Percentiles rank a stretch among this genome's conserved stretches.
Evolutionary conservation across 345 rosid species (phyloP).

Genomic region (Fremontodendron californicum): DNA sequence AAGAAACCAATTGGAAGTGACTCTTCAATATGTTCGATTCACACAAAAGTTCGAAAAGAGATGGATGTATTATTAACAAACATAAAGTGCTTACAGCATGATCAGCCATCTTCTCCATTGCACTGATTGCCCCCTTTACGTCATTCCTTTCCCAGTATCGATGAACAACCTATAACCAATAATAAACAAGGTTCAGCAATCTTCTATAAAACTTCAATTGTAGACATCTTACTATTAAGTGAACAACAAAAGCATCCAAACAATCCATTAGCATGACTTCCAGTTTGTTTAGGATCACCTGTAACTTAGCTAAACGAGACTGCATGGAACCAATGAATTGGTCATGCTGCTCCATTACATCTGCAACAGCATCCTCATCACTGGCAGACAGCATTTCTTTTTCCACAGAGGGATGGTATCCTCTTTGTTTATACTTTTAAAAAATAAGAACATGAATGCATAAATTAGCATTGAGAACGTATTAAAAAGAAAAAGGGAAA

Average conservation of each 20-base stretch:
- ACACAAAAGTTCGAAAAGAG: not conserved
- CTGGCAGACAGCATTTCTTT: conserved; percentile 48
- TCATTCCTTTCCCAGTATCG: conserved; percentile 91
- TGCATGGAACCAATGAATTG: conserved; percentile 88
- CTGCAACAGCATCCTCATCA: conserved; percentile 71
- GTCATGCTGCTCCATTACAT: conserved; percentile 74
- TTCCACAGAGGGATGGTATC: conserved; percentile 43
- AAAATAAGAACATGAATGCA: not conserved
- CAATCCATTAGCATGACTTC: conserved; percentile 13
- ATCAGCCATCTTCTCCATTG: conserved; percentile 95
- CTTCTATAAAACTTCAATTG: not conserved
- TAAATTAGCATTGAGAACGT: conserved; percentile 6
- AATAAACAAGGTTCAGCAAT: conserved; percentile 25
- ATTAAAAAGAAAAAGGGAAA: not conserved
- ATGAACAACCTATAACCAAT: conserved; percentile 60
- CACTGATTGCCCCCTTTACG: conserved; percentile 65
- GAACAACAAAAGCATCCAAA: not conserved
- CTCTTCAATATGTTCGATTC: not conserved
- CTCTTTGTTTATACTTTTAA: conserved; percentile 56
- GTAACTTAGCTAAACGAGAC: conserved; percentile 84
- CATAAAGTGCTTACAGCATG: conserved; percentile 54
- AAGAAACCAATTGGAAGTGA: not conserved
- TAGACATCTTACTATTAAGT: not conserved
- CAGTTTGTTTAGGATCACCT: conserved; percentile 49
- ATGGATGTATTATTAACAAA: not conserved